Percentiles rank a stretch among this genome's conserved stretches.
phyloP scores from a whole-genome alignment of 116 monocot genomes.

The Cymodocea nodosa region DNA sequence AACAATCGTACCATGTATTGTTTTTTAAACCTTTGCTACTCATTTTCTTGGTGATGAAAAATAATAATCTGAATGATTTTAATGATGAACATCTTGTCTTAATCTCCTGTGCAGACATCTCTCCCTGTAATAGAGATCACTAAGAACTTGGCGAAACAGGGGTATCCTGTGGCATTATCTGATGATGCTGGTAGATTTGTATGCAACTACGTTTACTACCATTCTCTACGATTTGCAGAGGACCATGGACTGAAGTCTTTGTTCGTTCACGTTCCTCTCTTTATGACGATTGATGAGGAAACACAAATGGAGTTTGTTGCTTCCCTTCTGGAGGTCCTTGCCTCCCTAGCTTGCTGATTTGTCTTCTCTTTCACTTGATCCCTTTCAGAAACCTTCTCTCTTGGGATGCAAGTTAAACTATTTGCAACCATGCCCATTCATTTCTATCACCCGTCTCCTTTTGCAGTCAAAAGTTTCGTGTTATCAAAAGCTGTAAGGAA shows the following conservation, averaged over 20 bases:
- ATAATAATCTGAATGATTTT: too few species aligned
- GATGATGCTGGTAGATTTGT: conserved; percentile 70
- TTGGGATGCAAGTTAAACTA: too few species aligned
- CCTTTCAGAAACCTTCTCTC: too few species aligned
- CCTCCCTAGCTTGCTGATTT: conserved; percentile 12
- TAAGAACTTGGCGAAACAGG: conserved; percentile 33
- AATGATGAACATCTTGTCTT: too few species aligned
- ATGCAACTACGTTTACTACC: conserved; percentile 88
- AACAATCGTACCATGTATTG: too few species aligned
- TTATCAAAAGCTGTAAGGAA: too few species aligned
- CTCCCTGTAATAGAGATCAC: conserved; percentile 40
- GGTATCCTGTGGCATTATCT: conserved; percentile 49
- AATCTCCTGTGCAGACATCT: conserved; percentile 28
- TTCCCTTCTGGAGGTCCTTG: conserved; percentile 53
- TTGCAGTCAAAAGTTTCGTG: too few species aligned
- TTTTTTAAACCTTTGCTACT: too few species aligned
- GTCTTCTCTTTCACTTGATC: too few species aligned
- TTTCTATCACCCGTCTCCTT: too few species aligned
- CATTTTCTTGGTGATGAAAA: too few species aligned
- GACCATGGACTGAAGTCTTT: conserved; percentile 49
- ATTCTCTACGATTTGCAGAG: conserved; percentile 70
- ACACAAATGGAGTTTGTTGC: conserved; percentile 64
- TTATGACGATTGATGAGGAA: conserved; percentile 58
- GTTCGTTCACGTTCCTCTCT: conserved; percentile 75
- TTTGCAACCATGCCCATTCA: too few species aligned